Evolutionary conservation across 148 eudicot genomes (phyloP).

Genomic region (Selenicereus undatus): DNA sequence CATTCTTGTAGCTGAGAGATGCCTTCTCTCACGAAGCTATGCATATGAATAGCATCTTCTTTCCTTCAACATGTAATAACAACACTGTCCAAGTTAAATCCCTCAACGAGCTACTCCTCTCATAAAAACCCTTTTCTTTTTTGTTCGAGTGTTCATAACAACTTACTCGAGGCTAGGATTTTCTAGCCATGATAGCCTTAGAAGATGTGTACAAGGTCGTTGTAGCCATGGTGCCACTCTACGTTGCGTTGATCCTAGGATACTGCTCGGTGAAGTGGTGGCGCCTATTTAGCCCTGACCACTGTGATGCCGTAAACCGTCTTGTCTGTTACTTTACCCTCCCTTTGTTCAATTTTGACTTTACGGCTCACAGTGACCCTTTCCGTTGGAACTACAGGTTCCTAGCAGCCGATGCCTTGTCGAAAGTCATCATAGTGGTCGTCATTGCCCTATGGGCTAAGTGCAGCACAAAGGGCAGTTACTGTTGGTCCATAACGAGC

Average conservation of each 20-base stretch:
- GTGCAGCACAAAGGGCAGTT: slow-evolving; percentile 59
- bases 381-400: slow-evolving; percentile 57
- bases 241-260: slow-evolving; percentile 62
- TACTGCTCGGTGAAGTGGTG: slow-evolving; percentile 78
- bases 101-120: background rate
- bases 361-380: slow-evolving; percentile 69
- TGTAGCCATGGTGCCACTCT: slow-evolving; percentile 73
- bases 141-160: too few relatives aligned
- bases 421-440: slow-evolving; percentile 55
- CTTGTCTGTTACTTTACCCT: slow-evolving; percentile 67
- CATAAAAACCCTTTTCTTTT: background rate
- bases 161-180: background rate
- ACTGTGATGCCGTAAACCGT: slow-evolving; percentile 63
- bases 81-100: background rate
- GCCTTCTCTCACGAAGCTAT: slow-evolving; percentile 4
- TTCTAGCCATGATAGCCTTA: slow-evolving; percentile 51
- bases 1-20: background rate
- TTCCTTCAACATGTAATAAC: background rate
- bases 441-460: slow-evolving; percentile 66
- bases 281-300: slow-evolving; percentile 53
- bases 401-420: slow-evolving; percentile 59
- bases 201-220: slow-evolving; percentile 74
- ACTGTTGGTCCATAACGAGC: slow-evolving; percentile 73
- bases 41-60: slow-evolving; percentile 6
- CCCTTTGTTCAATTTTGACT: slow-evolving; percentile 70